These are phyloP conservation scores for Picocystis sp. DNA, from an alignment of 163 green algal genomes.

Conservation along the genomic window DNA sequence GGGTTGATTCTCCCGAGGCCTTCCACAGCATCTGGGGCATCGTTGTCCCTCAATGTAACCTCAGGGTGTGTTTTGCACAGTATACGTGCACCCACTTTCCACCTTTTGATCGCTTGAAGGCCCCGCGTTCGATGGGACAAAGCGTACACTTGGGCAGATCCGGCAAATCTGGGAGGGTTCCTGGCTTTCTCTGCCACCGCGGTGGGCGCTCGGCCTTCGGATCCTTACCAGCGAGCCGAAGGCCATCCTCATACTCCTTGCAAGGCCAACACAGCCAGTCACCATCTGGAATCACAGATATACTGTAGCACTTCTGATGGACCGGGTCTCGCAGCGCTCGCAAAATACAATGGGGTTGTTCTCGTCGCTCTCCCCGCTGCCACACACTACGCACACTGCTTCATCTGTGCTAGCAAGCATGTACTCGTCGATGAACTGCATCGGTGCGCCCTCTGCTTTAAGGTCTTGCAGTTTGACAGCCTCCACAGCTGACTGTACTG, in stretches of 20 bases:
- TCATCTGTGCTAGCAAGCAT: slow-evolving; percentile 25
- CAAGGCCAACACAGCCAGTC: slow-evolving; percentile 52
- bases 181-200: neutral
- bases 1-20: neutral
- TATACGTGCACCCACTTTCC: slow-evolving; percentile 44
- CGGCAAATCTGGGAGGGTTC: slow-evolving; percentile 2
- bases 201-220: neutral
- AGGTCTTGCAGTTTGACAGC: neutral
- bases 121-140: slow-evolving; percentile 61
- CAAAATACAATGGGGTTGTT: slow-evolving; percentile 89
- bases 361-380: slow-evolving; percentile 41
- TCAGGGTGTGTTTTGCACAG: slow-evolving; percentile 11
- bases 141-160: slow-evolving; percentile 36
- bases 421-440: slow-evolving; percentile 8
- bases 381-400: slow-evolving; percentile 68
- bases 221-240: neutral
- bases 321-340: slow-evolving; percentile 79
- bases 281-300: slow-evolving; percentile 44
- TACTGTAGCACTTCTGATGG: slow-evolving; percentile 77
- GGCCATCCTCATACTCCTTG: slow-evolving; percentile 6
- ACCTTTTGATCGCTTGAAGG: slow-evolving; percentile 51
- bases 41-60: neutral
- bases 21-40: slow-evolving; percentile 1
- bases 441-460: neutral
- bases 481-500: neutral